Evolutionary conservation across 139 green algal species (phyloP), one percentile per base, ranked within the genome.

Genomic region (Chlamydomonas incerta): DNA sequence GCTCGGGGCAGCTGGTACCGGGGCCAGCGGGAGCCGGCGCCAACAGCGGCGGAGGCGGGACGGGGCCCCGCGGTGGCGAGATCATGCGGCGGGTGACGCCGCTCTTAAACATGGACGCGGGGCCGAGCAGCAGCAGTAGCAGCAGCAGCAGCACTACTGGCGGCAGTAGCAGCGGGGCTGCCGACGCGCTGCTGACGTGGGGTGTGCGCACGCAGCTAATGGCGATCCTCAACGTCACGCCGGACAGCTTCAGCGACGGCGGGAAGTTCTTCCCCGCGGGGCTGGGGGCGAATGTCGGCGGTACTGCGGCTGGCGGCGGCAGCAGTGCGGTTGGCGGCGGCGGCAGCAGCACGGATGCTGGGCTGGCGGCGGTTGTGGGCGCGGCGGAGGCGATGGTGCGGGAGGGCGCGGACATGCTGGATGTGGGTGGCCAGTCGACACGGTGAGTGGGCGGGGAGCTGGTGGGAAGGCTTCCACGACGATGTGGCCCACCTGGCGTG

Each of bases 211-310:
- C 87, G 0, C 79, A 88, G 37, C 89, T 99, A 18, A 99, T 99
- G 96, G 96, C 94, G 26, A 95, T 99, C n/a, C 90, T 99, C 0
- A 99, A 99, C 84, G 83, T 97, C n/a, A 99, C 97, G 0, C 97
- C 97, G 28, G 97, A 99, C 94, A 97, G 92, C 86, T 99, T 99
- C 92, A 98, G 93, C 70, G 97, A 99, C 85, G 97, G 96, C 18
- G 96, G 94, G 11, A 77, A 84, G 47, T 57, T 82, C 29, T 52
- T 15, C 4, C 34, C 47, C 34, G 50, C 18, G 10, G 69, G 70
- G 63, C 77, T 93, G 50, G 76, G 68, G 26, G 80, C 62, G 3
- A 95, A 91, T 4, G 83, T 98, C 60, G 80, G n/a, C 33, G 72
- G 88, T 35, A 96, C 95, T 18, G 29, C 76, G 47, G n/a, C 52